These are phyloP conservation scores for Arabidopsis suecica DNA, from an alignment of 345 rosid species.

Conservation along the genomic window DNA sequence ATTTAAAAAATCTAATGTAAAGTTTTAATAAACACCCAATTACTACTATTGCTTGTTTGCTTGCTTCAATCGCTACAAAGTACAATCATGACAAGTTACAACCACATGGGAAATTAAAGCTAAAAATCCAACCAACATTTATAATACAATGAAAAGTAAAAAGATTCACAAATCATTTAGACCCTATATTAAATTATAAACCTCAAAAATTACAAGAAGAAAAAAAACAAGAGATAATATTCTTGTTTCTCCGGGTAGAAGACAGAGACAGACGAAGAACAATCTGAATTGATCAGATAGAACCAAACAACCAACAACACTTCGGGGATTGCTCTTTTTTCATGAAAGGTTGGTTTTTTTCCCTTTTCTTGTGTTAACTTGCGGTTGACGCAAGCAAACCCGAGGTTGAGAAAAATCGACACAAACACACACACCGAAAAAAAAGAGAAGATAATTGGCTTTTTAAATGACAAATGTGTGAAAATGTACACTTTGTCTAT, in stretches of 20 bases:
- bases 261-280: slow-evolving; percentile 29
- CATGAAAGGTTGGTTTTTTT: slow-evolving; percentile 36
- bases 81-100: slow-evolving; percentile 39
- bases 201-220: slow-evolving; percentile 21
- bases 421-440: slow-evolving; percentile 34
- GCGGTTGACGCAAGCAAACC: slow-evolving; percentile 42
- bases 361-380: slow-evolving; percentile 37
- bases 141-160: slow-evolving; percentile 17
- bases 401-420: slow-evolving; percentile 46
- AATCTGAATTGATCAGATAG: slow-evolving; percentile 40
- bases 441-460: slow-evolving; percentile 28
- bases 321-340: slow-evolving; percentile 38
- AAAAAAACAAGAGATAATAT: slow-evolving; percentile 7
- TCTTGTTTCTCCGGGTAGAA: slow-evolving; percentile 25
- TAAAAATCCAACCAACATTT: slow-evolving; percentile 17
- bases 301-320: slow-evolving; percentile 42
- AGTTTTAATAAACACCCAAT: background rate
- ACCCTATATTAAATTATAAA: slow-evolving; percentile 41
- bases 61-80: slow-evolving; percentile 28
- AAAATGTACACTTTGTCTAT: slow-evolving; percentile 47
- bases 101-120: slow-evolving; percentile 34
- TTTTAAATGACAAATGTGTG: slow-evolving; percentile 48
- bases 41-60: slow-evolving; percentile 23
- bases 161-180: slow-evolving; percentile 41
- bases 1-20: slow-evolving; percentile 7